A percentile compares a stretch with the other conserved stretches of the same genome.
Evolutionary conservation across 2,329 filamentous ascomycete genomes (phyloP).

Genomic region (Knoxdaviesia proteae): DNA sequence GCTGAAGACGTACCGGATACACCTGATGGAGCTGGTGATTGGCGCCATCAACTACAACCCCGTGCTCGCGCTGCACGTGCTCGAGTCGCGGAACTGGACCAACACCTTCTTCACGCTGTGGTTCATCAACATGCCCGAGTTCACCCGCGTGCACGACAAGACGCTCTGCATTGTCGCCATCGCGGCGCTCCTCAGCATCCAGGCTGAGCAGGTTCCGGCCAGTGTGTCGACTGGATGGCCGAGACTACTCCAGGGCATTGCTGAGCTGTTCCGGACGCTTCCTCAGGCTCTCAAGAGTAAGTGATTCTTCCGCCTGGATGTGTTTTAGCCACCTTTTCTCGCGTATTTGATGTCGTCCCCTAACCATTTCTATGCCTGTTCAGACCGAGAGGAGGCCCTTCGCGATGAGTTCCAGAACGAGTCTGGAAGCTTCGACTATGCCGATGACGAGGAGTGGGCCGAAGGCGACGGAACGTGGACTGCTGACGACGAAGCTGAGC

Average conservation of each 20-base stretch:
- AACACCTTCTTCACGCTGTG: slow-evolving; percentile 98
- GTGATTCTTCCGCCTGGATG: slow-evolving; percentile 10
- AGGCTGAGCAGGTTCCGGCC: slow-evolving; percentile 62
- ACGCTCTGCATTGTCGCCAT: slow-evolving; percentile 95
- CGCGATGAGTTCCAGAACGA: slow-evolving; percentile 68
- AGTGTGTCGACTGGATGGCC: slow-evolving; percentile 95
- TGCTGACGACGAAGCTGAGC: slow-evolving; percentile 47
- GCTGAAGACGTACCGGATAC: slow-evolving; percentile 84
- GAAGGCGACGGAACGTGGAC: slow-evolving; percentile 71
- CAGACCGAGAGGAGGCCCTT: slow-evolving; percentile 76
- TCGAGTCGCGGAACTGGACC: slow-evolving; percentile 87
- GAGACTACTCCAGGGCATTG: slow-evolving; percentile 68
- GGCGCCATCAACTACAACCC: slow-evolving; percentile 98
- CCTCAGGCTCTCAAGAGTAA: slow-evolving; percentile 70
- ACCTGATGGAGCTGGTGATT: slow-evolving; percentile 97
- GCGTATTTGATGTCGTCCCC: neutral
- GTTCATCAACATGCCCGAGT: slow-evolving; percentile 91
- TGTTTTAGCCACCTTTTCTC: neutral
- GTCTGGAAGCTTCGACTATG: slow-evolving; percentile 35
- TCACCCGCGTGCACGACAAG: slow-evolving; percentile 92
- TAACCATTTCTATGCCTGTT: neutral
- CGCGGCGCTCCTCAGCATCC: slow-evolving; percentile 60
- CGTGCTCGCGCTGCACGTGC: slow-evolving; percentile 56
- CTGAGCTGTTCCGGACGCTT: slow-evolving; percentile 76
- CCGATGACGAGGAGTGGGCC: slow-evolving; percentile 62